phyloP scores from a whole-genome alignment of 176 grass and related monocot species.

The Ensete glaucum region DNA sequence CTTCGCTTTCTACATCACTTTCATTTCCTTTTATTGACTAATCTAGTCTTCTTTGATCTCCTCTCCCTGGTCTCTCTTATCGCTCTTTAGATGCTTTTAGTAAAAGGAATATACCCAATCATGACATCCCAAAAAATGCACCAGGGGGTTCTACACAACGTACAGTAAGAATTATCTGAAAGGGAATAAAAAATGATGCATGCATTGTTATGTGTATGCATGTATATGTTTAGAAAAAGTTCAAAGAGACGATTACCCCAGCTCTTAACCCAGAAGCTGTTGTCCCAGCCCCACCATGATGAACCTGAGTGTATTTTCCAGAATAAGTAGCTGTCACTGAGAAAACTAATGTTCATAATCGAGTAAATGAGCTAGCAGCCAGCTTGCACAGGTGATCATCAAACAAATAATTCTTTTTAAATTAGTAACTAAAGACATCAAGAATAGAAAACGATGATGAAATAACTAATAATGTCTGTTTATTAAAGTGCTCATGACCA shows the following conservation, averaged over 20 bases:
- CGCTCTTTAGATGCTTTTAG: background rate
- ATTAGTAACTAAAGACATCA: background rate
- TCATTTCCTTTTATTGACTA: background rate
- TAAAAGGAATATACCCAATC: background rate
- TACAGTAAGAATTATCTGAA: background rate
- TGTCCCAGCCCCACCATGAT: constrained; percentile 97
- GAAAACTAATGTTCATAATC: background rate
- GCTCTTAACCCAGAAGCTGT: constrained; percentile 85
- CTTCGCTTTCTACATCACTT: background rate
- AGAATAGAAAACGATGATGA: background rate
- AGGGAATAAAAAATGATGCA: background rate
- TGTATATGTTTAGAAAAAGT: constrained; percentile 10
- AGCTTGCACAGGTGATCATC: constrained; percentile 5
- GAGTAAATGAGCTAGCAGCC: background rate
- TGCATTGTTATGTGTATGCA: background rate
- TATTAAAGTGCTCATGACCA: too few relatives aligned
- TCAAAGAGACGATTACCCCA: constrained; percentile 54
- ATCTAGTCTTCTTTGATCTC: background rate
- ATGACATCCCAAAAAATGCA: too few relatives aligned
- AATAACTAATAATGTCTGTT: too few relatives aligned
- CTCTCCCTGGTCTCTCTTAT: background rate
- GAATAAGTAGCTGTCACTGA: background rate
- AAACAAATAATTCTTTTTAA: background rate
- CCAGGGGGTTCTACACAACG: too few relatives aligned
- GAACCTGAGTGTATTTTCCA: constrained; percentile 41